A percentile compares a stretch with the other conserved stretches of the same genome.
phyloP scores from a whole-genome alignment of 306 rosid species.

The Urtica urens region DNA sequence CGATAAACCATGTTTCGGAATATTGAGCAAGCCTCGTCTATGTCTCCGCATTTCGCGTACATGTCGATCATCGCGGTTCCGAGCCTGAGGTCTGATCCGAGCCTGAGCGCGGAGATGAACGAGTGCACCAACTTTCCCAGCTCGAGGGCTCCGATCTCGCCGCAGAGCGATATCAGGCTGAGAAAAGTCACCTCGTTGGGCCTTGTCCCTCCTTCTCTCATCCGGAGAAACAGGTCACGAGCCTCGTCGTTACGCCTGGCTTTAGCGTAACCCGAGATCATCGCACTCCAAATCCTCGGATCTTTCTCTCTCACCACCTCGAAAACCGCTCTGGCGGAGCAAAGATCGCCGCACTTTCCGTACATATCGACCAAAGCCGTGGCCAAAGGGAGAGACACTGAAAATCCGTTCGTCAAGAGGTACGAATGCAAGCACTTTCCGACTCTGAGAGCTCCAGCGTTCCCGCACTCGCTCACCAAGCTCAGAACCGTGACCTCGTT shows the following conservation, averaged over 20 bases:
- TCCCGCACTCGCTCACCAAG: slow-evolving; percentile 42
- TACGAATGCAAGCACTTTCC: slow-evolving; percentile 50
- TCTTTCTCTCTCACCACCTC: slow-evolving; percentile 26
- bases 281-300: slow-evolving; percentile 46
- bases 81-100: slow-evolving; percentile 31
- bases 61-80: slow-evolving; percentile 49
- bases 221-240: slow-evolving; percentile 25
- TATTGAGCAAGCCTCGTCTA: slow-evolving; percentile 25
- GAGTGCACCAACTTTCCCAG: slow-evolving; percentile 62
- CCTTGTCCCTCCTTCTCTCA: slow-evolving; percentile 29
- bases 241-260: slow-evolving; percentile 27
- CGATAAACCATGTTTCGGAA: slow-evolving; percentile 22
- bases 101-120: slow-evolving; percentile 35
- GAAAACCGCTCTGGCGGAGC: slow-evolving; percentile 38
- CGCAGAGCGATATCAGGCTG: slow-evolving; percentile 37
- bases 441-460: slow-evolving; percentile 22
- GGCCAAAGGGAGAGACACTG: slow-evolving; percentile 34
- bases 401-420: slow-evolving; percentile 34
- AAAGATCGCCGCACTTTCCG: slow-evolving; percentile 44
- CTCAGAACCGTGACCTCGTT: slow-evolving; percentile 52
- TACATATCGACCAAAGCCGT: slow-evolving; percentile 65
- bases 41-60: slow-evolving; percentile 70
- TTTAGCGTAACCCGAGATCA: slow-evolving; percentile 48
- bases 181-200: slow-evolving; percentile 49
- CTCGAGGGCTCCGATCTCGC: slow-evolving; percentile 50